These are phyloP conservation scores for Yamadazyma tumulicola DNA, from an alignment of 805 yeast genomes.

Conservation along the genomic window DNA sequence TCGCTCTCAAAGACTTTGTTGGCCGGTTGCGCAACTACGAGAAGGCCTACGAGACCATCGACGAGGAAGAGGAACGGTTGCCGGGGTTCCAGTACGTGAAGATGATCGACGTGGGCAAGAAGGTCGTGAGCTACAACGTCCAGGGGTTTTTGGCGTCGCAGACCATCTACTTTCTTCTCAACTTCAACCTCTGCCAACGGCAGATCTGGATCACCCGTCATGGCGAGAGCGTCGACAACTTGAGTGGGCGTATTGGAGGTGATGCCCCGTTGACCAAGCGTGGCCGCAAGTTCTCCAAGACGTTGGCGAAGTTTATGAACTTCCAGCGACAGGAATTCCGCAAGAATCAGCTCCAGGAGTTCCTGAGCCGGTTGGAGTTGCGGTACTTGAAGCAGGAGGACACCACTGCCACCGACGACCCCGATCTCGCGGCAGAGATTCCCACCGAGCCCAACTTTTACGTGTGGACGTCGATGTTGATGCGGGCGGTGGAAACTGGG, in stretches of 20 bases:
- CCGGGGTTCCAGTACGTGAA: constrained; percentile 79
- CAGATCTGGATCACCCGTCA: constrained; percentile 95
- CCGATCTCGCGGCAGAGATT: constrained; percentile 17
- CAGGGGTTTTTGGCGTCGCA: constrained; percentile 88
- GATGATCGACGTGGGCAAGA: constrained; percentile 94
- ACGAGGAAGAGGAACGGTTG: constrained; percentile 69
- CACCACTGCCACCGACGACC: constrained; percentile 17
- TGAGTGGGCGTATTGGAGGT: constrained; percentile 86
- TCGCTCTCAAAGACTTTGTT: constrained; percentile 78
- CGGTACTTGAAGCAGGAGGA: constrained; percentile 27
- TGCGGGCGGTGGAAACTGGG: constrained; percentile 76
- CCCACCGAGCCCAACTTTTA: constrained; percentile 71
- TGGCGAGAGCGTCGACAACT: constrained; percentile 88
- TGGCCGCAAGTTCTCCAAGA: constrained; percentile 70
- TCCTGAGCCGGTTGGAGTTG: constrained; percentile 43
- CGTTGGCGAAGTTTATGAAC: constrained; percentile 71
- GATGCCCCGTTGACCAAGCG: constrained; percentile 77
- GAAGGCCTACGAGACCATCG: constrained; percentile 86
- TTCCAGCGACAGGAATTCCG: constrained; percentile 69
- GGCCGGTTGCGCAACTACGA: constrained; percentile 81
- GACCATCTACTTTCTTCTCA: constrained; percentile 82
- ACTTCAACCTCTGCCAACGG: constrained; percentile 83
- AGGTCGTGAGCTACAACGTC: constrained; percentile 87
- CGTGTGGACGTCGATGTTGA: constrained; percentile 90
- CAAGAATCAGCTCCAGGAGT: constrained; percentile 53